Conservation (phyloP, 495 filamentous ascomycete genomes). For the Tirmania nivea region DNA sequence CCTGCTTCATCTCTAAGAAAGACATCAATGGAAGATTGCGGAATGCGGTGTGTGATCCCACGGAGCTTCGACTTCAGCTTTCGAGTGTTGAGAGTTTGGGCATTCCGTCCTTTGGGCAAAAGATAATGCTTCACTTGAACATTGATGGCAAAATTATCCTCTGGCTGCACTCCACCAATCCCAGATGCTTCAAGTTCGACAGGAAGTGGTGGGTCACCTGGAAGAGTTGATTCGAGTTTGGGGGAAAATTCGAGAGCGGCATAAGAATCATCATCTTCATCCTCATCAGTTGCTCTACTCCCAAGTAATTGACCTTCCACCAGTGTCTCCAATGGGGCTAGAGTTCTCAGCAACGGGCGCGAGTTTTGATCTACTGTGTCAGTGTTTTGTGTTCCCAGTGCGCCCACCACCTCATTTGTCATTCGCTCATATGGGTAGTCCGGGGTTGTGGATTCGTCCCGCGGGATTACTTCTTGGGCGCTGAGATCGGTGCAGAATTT, state of each 20-base stretch:
- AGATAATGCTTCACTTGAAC: conserved; percentile 23
- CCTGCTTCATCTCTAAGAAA: conserved; percentile 11
- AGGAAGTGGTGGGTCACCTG: conserved; percentile 7
- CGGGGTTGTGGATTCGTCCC: conserved; percentile 3
- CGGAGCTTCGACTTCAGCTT: conserved; percentile 16
- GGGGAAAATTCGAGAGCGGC: conserved; percentile 16
- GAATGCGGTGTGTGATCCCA: conserved; percentile 15
- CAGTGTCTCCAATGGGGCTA: background rate
- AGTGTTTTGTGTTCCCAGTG: background rate
- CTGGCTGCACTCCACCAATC: conserved; percentile 33
- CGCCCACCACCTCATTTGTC: conserved; percentile 16
- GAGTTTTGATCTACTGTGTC: conserved; percentile 9
- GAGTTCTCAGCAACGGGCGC: conserved; percentile 3
- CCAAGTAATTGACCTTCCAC: background rate
- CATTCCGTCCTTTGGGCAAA: conserved; percentile 14
- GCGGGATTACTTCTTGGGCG: conserved; percentile 9
- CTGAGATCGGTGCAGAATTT: conserved; percentile 53
- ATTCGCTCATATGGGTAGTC: conserved; percentile 12
- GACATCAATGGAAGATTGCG: conserved; percentile 17
- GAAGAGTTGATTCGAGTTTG: conserved; percentile 11
- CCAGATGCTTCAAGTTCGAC: conserved; percentile 33
- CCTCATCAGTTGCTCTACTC: conserved; percentile 11
- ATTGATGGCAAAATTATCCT: conserved; percentile 34
- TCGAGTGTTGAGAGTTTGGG: conserved; percentile 12
- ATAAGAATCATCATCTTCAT: conserved; percentile 10